Percentiles rank a stretch among this genome's conserved stretches.
These are phyloP conservation scores for Aspergillus vadensis DNA, from an alignment of 2,329 filamentous ascomycete genomes.

Conservation along the genomic window DNA sequence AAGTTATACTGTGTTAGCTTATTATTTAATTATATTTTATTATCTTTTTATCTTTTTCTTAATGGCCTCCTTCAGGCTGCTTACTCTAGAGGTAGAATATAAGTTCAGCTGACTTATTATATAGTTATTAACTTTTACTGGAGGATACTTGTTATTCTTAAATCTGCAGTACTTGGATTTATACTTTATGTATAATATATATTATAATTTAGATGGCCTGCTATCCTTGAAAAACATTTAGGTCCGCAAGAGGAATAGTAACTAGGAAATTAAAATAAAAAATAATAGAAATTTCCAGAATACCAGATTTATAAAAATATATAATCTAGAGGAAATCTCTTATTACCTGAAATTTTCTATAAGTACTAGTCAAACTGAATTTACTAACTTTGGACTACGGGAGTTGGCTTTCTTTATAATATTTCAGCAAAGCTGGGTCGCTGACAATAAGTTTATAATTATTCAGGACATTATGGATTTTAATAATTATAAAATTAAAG, in stretches of 20 bases:
- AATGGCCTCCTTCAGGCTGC: neutral
- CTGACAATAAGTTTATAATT: neutral
- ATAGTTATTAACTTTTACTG: neutral
- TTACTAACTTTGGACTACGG: neutral
- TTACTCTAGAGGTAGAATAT: slow-evolving; percentile 9
- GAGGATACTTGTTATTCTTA: neutral
- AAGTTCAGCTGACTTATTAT: neutral
- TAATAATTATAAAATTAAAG: neutral
- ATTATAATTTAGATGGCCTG: slow-evolving; percentile 1
- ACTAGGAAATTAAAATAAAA: slow-evolving; percentile 10
- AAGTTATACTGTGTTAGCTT: too few relatives aligned
- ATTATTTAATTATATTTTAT: too few relatives aligned
- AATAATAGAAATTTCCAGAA: slow-evolving; percentile 2
- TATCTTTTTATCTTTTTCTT: too few relatives aligned
- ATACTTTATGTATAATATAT: slow-evolving; percentile 7
- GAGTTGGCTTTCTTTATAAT: neutral
- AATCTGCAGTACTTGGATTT: neutral
- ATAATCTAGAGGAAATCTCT: neutral
- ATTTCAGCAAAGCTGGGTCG: neutral
- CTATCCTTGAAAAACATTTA: slow-evolving; percentile 6
- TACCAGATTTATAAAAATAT: slow-evolving; percentile 7
- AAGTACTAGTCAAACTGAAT: neutral
- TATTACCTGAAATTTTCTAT: neutral
- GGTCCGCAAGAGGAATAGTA: slow-evolving; percentile 3
- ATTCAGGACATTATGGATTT: slow-evolving; percentile 3